Base-by-base conservation (phyloP, 768 basidiomycete species). In the Cytidiella melzeri region DNA sequence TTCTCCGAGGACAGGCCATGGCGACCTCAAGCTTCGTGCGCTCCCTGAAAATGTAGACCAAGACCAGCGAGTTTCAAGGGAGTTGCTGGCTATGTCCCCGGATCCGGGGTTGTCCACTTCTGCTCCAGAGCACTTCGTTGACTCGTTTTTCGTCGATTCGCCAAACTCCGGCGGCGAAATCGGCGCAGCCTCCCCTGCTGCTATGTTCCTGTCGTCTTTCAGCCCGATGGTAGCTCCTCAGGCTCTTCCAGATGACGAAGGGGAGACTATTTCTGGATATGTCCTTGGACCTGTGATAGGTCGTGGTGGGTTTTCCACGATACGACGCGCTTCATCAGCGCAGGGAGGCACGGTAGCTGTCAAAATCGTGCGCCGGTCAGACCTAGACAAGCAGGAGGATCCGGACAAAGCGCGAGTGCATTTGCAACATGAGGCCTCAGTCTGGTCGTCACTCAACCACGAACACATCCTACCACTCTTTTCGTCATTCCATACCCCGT, bases 401-500 rank as follows among this genome's bases (percentile, higher is more conserved):
- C 69, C 81, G 2, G 57, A 66, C 21, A 61, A 70, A 5, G 69
- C 73, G 10, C 75, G 72, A 53, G 78, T 75, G 52, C 78, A 76
- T 40, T 73, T 92, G 38, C 75, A 81, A 50, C 81, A 79, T 43
- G 91, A 94, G 70, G 79, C 81, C 11, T 61, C 69, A 11, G 69
- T 89, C 12, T 93, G 91, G 91, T 69, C 78, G 1, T 73, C 80
- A 1, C 79, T 92, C 57, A 80, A 76, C 45, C 92, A 94, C 63
- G 88, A 92, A 61, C 84, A 93, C 59, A 78, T 93, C 53, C 77
- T 96, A 13, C 92, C 92, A 10, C 79, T 95, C 39, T 90, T 93
- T 63, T 72, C 79, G 38, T 68, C 69, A 15, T 68, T 76, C 45
- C 77, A 83, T 57, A 77, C 80, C 0, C 53, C 73, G 38, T 77